phyloP scores from a whole-genome alignment of 2,329 filamentous ascomycete species.

The Scedosporium minutisporum region DNA sequence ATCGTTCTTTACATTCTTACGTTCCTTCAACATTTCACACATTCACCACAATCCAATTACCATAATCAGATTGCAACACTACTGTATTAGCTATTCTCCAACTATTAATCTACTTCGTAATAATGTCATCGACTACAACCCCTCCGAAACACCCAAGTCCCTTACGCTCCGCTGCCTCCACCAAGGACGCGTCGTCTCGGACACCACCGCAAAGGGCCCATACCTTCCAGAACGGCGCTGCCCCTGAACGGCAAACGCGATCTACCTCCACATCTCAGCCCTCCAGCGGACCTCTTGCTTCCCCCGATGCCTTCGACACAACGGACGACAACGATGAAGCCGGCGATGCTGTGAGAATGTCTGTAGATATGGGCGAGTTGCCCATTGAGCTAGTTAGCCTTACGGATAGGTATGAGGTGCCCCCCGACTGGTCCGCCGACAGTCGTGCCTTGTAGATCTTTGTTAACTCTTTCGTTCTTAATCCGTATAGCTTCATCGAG shows the following conservation, averaged over 20 bases:
- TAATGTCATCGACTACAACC: background rate
- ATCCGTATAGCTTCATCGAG: constrained; percentile 65
- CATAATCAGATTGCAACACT: background rate
- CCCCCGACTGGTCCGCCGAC: background rate
- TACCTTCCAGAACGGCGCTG: constrained; percentile 1
- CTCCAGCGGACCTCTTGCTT: background rate
- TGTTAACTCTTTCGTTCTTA: constrained; percentile 11
- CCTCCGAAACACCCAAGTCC: background rate
- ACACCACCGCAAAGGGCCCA: background rate
- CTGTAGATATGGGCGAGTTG: constrained; percentile 74
- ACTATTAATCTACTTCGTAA: background rate
- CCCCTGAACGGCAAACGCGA: background rate
- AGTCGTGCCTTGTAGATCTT: background rate
- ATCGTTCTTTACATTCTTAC: background rate
- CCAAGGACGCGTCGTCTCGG: background rate
- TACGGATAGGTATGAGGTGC: constrained; percentile 61
- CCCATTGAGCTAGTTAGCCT: constrained; percentile 89
- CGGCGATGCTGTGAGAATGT: constrained; percentile 38
- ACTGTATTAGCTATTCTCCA: background rate
- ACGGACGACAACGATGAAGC: constrained; percentile 30
- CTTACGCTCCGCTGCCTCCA: background rate
- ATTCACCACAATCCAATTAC: background rate
- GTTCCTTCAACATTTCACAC: background rate
- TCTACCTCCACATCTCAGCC: background rate
- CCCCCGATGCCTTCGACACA: constrained; percentile 2